Conservation (phyloP, 192 early-diverging fungal genomes). For the Chytriomyces sp. region DNA sequence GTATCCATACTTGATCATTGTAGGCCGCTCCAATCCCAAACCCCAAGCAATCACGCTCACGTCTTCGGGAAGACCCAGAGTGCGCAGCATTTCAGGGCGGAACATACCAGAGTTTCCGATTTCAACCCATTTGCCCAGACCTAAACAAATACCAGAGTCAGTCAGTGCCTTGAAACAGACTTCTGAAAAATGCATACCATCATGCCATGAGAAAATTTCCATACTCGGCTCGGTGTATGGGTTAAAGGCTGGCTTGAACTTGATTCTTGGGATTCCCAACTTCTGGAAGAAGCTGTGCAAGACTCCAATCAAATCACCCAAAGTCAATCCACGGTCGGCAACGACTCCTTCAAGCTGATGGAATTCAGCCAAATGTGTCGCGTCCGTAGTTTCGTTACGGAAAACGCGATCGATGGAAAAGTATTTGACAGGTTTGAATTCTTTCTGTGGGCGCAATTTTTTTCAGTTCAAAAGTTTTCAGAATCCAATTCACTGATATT, state of each 20-base stretch:
- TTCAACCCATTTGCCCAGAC: slow-evolving; percentile 89
- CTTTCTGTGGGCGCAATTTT: slow-evolving; percentile 41
- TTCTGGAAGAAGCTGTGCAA: slow-evolving; percentile 97
- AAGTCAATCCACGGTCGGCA: slow-evolving; percentile 90
- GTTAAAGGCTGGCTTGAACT: slow-evolving; percentile 99
- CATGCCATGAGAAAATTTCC: slow-evolving; percentile 99
- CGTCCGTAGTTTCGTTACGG: slow-evolving; percentile 97
- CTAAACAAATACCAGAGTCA: slow-evolving; percentile 35
- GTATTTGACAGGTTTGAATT: slow-evolving; percentile 94
- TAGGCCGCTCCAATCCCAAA: slow-evolving; percentile 93
- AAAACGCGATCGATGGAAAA: slow-evolving; percentile 99
- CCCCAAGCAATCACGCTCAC: slow-evolving; percentile 98
- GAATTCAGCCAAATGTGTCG: slow-evolving; percentile 99
- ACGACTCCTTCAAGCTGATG: slow-evolving; percentile 99
- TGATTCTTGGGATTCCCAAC: slow-evolving; percentile 84
- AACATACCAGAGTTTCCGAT: slow-evolving; percentile 99
- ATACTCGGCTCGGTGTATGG: slow-evolving; percentile 99
- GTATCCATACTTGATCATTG: slow-evolving; percentile 97
- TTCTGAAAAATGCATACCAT: too few relatives aligned
- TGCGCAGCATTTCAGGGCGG: slow-evolving; percentile 97
- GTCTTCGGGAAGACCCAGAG: slow-evolving; percentile 92
- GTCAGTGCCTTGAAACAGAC: slow-evolving; percentile 12
- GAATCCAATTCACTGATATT: slow-evolving; percentile 31
- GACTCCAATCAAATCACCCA: slow-evolving; percentile 96
- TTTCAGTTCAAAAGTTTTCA: not conserved